Evolutionary conservation across 768 basidiomycete species (phyloP), one percentile per base, ranked within the genome.

Genomic region (Lactifluus pinguis): DNA sequence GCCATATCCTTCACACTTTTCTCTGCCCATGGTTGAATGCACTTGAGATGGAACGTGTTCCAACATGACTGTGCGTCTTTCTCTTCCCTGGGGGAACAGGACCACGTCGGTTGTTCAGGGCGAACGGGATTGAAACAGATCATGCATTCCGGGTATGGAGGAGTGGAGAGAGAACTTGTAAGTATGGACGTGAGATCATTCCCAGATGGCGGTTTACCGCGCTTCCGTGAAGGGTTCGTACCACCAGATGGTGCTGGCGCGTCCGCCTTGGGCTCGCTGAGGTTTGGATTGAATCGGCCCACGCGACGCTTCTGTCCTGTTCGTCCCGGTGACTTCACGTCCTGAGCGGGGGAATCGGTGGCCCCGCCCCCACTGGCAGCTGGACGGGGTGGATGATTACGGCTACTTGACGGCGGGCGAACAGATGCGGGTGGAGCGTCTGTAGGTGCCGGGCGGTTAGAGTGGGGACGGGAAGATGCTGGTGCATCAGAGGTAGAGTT

Each of bases 1-100:
- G 76, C 77, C 13, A 85, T 67, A 13, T 86, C 87, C 69, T 87
- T 85, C 52, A 86, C 83, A 67, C 86, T 89, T 73, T 90, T 89
- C 32, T 78, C 74, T 0, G 92, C 93, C 95, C 95, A 98, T 0
- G 87, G 80, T 8, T 81, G 79, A 66, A 98, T 89, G 68, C 95
- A 98, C 66, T 85, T 87, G 25, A 95, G 76, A 73, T 98, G 95
- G 68, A 97, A 94, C 0, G 90, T 84, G 11, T 84, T 89, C 85
- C 89, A 95, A 68, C 95, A 98, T 67, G 84, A 89, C 61, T 84
- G 84, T 6, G 76, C 72, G 7, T 64, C 71, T 30, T 68, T 63
- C 56, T 50, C 60, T 59, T 59, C 49, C 64, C 49, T 41, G 3
- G 87, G 85, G 9, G 86, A 84, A 71, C 95, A 98, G 0, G 90